These are phyloP conservation scores for Geranium rotundifolium DNA, from an alignment of 345 rosid genomes.

Conservation along the genomic window DNA sequence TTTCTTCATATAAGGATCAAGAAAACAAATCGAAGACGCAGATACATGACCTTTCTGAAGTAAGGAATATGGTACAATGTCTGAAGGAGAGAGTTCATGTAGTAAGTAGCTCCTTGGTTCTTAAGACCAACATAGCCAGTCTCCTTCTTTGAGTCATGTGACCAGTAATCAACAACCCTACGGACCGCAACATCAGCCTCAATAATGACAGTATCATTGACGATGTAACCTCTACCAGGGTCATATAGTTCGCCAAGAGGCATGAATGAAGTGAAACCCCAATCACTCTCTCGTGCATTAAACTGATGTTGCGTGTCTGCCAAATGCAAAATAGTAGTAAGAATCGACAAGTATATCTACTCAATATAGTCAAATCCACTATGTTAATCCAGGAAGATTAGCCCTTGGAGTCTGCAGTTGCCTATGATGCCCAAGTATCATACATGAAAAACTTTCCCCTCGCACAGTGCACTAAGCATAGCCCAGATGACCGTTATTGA, in stretches of 20 bases:
- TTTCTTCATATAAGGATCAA: background rate
- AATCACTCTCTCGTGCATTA: slow-evolving; percentile 37
- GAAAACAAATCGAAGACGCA: background rate
- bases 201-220: slow-evolving; percentile 34
- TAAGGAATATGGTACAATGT: slow-evolving; percentile 46
- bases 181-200: slow-evolving; percentile 55
- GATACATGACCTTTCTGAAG: slow-evolving; percentile 38
- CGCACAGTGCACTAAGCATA: too few relatives aligned
- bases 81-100: slow-evolving; percentile 55
- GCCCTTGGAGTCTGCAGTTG: background rate
- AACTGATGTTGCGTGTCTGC: slow-evolving; percentile 53
- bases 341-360: background rate
- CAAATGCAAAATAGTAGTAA: background rate
- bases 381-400: background rate
- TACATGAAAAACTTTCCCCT: background rate
- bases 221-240: slow-evolving; percentile 38
- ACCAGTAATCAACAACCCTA: slow-evolving; percentile 40
- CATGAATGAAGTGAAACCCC: slow-evolving; percentile 61
- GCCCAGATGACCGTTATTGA: background rate
- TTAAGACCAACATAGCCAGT: slow-evolving; percentile 53
- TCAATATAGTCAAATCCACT: background rate
- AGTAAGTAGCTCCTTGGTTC: slow-evolving; percentile 62
- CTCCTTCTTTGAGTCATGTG: slow-evolving; percentile 52
- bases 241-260: slow-evolving; percentile 41
- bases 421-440: background rate